phyloP scores from a whole-genome alignment of 768 basidiomycete genomes.

The Suillus paluster region DNA sequence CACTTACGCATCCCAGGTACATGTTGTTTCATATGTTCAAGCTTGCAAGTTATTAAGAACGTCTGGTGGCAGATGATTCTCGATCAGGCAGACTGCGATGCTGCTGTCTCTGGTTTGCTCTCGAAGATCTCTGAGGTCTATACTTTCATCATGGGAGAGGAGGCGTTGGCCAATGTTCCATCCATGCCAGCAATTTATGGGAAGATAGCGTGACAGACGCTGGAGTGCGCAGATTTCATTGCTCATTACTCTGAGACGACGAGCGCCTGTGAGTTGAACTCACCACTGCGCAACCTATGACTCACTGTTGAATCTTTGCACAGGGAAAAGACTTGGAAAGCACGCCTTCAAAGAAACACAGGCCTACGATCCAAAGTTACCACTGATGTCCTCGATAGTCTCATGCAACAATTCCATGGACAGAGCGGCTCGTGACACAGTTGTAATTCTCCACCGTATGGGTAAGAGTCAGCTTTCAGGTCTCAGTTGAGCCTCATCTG shows the following conservation, averaged over 20 bases:
- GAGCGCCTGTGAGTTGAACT: constrained; percentile 1
- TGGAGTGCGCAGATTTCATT: constrained; percentile 8
- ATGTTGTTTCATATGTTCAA: neutral
- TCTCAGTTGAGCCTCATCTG: neutral
- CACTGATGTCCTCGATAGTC: too few relatives aligned
- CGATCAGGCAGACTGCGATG: constrained; percentile 2
- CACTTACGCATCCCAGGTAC: neutral
- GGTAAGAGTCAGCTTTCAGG: neutral
- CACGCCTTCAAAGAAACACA: too few relatives aligned
- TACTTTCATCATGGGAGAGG: neutral
- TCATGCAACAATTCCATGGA: neutral
- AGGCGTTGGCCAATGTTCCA: neutral
- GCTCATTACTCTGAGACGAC: neutral
- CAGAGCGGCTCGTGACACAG: neutral
- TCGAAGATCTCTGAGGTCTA: neutral
- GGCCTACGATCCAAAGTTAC: too few relatives aligned
- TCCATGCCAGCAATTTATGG: neutral
- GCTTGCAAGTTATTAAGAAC: neutral
- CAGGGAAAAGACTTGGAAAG: too few relatives aligned
- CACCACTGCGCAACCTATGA: too few relatives aligned
- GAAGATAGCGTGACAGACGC: neutral
- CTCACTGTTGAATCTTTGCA: too few relatives aligned
- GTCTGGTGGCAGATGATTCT: neutral
- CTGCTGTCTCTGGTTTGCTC: neutral
- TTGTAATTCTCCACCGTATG: neutral